Base-by-base conservation (phyloP, 345 rosid species). In the Euclidium syriacum region DNA sequence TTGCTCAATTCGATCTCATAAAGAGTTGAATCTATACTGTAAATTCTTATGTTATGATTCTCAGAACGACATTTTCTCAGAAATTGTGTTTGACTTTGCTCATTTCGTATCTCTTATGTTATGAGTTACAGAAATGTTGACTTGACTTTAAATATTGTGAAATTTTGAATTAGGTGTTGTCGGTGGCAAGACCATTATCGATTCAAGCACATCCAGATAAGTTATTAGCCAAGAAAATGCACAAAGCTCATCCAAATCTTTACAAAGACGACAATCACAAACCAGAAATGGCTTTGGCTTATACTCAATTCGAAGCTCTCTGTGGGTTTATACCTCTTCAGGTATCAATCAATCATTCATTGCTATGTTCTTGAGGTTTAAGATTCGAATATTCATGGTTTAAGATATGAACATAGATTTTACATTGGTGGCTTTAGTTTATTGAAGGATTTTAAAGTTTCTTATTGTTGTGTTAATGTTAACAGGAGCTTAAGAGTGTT, bases 151-250 rank as follows among this genome's bases (percentile, higher is more conserved):
- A 12, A 47, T 16, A 18, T 24, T 63, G 49, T 43, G 15, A 4
- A 50, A 11, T 18, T 14, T 15, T 34, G 3, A n/a, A n/a, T n/a
- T 68, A 87, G 99, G 87, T 95, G 36, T 90, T 95, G 82, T 95
- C 97, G 41, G 84, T 90, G 74, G 90, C 79, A 5, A 95, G 92
- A 73, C 83, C 95, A 14, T 69, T 95, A 76, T 95, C 99, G 47
- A 90, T 95, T 68, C 99, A 95, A 75, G 97, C 92, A 12, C 97
- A 95, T 78, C 99, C 97, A 0, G 97, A 95, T 77, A 90, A 90
- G 77, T 67, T 76, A 55, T 76, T 83, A 68, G 97, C 97, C 5
- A 76, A 76, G 78, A 69, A 67, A 44, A 67, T 95, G 76, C 96
- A 90, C 46, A 82, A 85, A 73, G 75, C 79, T 78, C 86, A 41